Conservation (phyloP, 495 filamentous ascomycete species). For the Endocarpon pusillum region DNA sequence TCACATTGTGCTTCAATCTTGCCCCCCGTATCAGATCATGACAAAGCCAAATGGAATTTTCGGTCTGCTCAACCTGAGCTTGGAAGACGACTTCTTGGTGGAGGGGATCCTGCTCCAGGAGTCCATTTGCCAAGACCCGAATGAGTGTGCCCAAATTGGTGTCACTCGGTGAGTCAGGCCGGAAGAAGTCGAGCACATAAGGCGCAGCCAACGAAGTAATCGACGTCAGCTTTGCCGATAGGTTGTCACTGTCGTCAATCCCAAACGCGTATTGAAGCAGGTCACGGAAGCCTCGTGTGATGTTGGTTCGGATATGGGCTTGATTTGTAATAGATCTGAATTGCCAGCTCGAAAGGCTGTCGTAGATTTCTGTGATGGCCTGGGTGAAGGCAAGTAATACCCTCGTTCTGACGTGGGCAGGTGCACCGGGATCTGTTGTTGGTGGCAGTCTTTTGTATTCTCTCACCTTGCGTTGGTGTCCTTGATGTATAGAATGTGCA, state of each 20-base stretch:
- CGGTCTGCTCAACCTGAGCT: too few species aligned
- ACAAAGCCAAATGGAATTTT: too few species aligned
- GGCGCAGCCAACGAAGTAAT: constrained; percentile 50
- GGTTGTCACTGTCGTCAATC: constrained; percentile 40
- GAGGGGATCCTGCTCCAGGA: too few species aligned
- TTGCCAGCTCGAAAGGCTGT: constrained; percentile 68
- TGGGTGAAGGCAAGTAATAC: constrained; percentile 55
- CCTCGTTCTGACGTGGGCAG: constrained; percentile 57
- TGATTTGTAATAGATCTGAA: constrained; percentile 51
- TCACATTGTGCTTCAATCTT: too few species aligned
- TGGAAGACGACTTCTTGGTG: too few species aligned
- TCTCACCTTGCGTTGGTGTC: too few species aligned
- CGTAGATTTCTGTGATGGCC: constrained; percentile 60
- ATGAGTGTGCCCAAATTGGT: constrained; percentile 65
- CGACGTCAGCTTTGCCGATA: constrained; percentile 40
- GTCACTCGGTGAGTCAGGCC: constrained; percentile 48
- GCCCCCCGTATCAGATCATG: too few species aligned
- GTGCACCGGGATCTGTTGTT: too few species aligned
- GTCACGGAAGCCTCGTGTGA: constrained; percentile 51
- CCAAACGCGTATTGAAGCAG: constrained; percentile 57
- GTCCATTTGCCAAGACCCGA: constrained; percentile 47
- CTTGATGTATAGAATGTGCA: constrained; percentile 50
- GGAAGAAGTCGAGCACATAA: constrained; percentile 59
- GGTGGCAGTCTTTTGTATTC: too few species aligned
- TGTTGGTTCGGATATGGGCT: constrained; percentile 36